phyloP scores from a whole-genome alignment of 2,329 filamentous ascomycete genomes.

The Penicillium sp. region DNA sequence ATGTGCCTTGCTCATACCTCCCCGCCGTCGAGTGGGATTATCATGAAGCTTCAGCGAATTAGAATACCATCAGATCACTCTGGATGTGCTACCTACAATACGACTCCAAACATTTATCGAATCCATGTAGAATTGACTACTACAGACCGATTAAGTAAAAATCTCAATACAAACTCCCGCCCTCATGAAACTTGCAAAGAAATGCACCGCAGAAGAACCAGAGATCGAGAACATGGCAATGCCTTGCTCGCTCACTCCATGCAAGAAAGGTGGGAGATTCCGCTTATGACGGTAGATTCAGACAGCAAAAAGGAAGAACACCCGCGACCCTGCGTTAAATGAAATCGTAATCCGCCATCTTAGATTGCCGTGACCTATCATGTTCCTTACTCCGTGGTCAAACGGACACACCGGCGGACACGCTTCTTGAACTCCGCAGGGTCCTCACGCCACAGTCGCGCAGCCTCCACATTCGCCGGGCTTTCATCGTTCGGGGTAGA shows the following conservation, averaged over 20 bases:
- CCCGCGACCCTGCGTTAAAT: constrained; percentile 16
- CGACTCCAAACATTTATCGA: too few relatives aligned
- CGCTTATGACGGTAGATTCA: neutral
- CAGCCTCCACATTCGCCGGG: constrained; percentile 91
- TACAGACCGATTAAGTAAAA: neutral
- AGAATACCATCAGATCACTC: too few relatives aligned
- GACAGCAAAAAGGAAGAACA: neutral
- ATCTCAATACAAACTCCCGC: constrained; percentile 7
- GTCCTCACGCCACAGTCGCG: constrained; percentile 80
- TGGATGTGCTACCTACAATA: too few relatives aligned
- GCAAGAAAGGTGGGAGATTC: constrained; percentile 1
- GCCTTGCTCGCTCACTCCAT: constrained; percentile 18
- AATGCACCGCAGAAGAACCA: constrained; percentile 6
- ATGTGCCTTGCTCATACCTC: too few relatives aligned
- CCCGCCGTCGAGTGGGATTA: too few relatives aligned
- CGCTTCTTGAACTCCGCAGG: constrained; percentile 70
- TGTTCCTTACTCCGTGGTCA: constrained; percentile 62
- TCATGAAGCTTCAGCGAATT: neutral
- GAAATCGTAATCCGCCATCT: constrained; percentile 10
- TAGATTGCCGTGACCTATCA: constrained; percentile 1
- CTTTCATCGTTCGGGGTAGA: constrained; percentile 92
- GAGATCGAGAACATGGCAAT: constrained; percentile 5
- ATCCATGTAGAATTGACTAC: neutral
- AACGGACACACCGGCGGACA: constrained; percentile 73
- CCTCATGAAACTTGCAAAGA: constrained; percentile 9